Base-by-base conservation (phyloP, 805 yeast genomes). In the Blastobotrys terrestris region DNA sequence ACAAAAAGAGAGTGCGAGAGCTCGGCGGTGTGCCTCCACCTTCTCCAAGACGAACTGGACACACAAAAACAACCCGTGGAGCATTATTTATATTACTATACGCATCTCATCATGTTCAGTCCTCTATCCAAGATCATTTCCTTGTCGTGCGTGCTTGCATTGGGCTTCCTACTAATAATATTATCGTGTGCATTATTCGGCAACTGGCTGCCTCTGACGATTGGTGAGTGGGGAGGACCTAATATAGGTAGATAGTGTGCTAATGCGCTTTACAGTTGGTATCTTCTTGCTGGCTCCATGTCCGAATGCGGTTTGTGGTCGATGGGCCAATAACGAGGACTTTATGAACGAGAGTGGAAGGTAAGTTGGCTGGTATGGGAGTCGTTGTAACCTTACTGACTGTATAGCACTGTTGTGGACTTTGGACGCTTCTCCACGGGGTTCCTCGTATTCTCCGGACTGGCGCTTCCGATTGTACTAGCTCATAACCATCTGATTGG, bases 201-300 rank as follows among this genome's bases (percentile, higher is more conserved):
- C 47, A 90, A 89, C 67, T 94, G 97, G 95, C 81, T 85, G 63
- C 98, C 99, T 39, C 76, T 92, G 53, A 77, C 84, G 40, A 88
- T 86, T 59, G 77, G 79, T 75, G 58, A 47, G 79, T 74, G 13
- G 20, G 11, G 8, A 7, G 14, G 8, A 39, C 15, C 18, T n/a
- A 15, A 13, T 39, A 15, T 5, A 6, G 35, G 8, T 26, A 26
- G 35, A 26, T 26, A 26, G 35, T 26, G 35, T 26, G 11, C 35
- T 26, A 26, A 26, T 26, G 8, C 35, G n/a, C n/a, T n/a, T n/a
- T 42, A 15, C 55, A 65, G 80, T 80, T 35, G 81, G 81, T 15
- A 73, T 85, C 57, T 85, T 85, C 66, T 73, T 81, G 41, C 55
- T 83, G 42, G 91, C 94, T 2, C 91, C 90, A 39, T 52, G 85